A percentile compares a stretch with the other conserved stretches of the same genome.
Evolutionary conservation across 169 alveolate species (phyloP).

Genomic region (Pseudocohnilembus persalinus): DNA sequence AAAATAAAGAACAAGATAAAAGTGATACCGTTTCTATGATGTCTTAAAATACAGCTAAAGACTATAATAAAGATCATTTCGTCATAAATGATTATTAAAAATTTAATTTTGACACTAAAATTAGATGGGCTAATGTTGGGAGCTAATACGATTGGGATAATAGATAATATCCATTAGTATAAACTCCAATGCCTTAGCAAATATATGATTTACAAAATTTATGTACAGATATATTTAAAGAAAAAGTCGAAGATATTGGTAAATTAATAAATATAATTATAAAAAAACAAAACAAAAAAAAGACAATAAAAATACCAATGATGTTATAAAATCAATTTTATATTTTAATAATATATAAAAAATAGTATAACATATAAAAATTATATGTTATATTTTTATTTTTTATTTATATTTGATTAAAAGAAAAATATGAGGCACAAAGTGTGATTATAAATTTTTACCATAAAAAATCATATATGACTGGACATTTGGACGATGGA

Average conservation of each 20-base stretch:
- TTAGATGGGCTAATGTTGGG: slow-evolving; percentile 43
- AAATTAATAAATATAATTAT: too few relatives aligned
- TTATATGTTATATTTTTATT: too few relatives aligned
- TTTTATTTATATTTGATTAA: too few relatives aligned
- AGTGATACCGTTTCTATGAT: neutral
- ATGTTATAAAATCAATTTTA: too few relatives aligned
- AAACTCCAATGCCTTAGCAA: slow-evolving; percentile 19
- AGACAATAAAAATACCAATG: too few relatives aligned
- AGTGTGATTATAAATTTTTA: slow-evolving; percentile 36
- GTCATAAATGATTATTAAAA: slow-evolving; percentile 18
- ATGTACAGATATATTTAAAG: slow-evolving; percentile 14
- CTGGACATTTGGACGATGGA: slow-evolving; percentile 43
- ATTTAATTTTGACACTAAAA: slow-evolving; percentile 38
- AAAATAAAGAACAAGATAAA: neutral
- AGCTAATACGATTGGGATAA: slow-evolving; percentile 37
- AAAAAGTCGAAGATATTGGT: slow-evolving; percentile 1
- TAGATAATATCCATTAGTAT: slow-evolving; percentile 27
- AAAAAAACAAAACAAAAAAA: too few relatives aligned
- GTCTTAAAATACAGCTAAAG: neutral
- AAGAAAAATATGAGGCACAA: slow-evolving; percentile 12
- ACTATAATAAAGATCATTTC: slow-evolving; percentile 15
- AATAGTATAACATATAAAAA: too few relatives aligned
- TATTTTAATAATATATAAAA: slow-evolving; percentile 14
- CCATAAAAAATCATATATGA: slow-evolving; percentile 26
- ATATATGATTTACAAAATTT: slow-evolving; percentile 17